phyloP scores from a whole-genome alignment of 2,329 filamentous ascomycete genomes.

The Chaetoscypha palmicola region DNA sequence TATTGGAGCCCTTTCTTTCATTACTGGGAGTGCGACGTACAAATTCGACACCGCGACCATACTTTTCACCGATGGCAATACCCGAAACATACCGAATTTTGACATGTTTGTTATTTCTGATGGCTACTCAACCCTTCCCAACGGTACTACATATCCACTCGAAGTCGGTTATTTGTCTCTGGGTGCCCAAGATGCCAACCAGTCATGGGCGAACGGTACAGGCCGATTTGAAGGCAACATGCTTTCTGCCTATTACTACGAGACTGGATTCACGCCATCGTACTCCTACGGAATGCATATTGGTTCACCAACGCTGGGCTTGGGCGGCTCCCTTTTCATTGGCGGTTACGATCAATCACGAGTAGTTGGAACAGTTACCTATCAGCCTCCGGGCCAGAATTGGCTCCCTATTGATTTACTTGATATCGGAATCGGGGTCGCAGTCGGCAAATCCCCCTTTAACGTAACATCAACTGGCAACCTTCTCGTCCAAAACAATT shows the following conservation, averaged over 20 bases:
- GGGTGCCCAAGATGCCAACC: conserved; percentile 14
- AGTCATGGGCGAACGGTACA: conserved; percentile 9
- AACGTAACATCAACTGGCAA: conserved; percentile 10
- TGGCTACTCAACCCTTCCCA: conserved; percentile 8
- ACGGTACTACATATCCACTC: conserved; percentile 15
- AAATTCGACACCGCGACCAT: conserved; percentile 13
- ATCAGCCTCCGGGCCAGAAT: conserved; percentile 9
- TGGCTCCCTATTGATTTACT: conserved; percentile 17
- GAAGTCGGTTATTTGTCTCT: conserved; percentile 14
- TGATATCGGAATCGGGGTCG: conserved; percentile 19
- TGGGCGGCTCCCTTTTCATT: conserved; percentile 17
- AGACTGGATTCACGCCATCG: conserved; percentile 10
- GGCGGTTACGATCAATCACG: conserved; percentile 22
- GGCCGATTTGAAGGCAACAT: conserved; percentile 13
- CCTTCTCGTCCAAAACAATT: conserved; percentile 15
- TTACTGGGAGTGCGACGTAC: conserved; percentile 9
- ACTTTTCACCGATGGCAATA: too few relatives aligned
- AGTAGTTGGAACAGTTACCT: conserved; percentile 10
- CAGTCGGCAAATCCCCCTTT: conserved; percentile 16
- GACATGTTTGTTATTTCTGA: conserved; percentile 10
- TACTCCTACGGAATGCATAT: conserved; percentile 24
- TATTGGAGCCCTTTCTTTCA: neutral
- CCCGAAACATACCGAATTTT: conserved; percentile 10
- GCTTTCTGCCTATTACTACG: conserved; percentile 8
- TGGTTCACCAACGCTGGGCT: conserved; percentile 12